These are phyloP conservation scores for Diaporthe destruens DNA, from an alignment of 2,329 filamentous ascomycete species.

Conservation along the genomic window DNA sequence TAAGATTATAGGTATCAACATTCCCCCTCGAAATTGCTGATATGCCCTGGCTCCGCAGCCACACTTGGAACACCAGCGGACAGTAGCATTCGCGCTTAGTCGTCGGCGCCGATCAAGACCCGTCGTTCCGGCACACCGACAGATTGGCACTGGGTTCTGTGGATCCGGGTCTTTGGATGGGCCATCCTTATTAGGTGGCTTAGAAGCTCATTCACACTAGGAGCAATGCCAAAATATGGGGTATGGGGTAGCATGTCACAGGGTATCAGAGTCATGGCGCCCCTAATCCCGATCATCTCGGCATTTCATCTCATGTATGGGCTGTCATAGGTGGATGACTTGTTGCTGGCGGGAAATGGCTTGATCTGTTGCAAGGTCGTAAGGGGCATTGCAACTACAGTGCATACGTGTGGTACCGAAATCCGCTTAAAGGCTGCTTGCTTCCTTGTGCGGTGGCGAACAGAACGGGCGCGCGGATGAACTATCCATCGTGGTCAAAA, in stretches of 20 bases:
- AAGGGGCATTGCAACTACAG: not conserved
- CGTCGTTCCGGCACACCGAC: slow-evolving; percentile 11
- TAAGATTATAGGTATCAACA: too few species aligned
- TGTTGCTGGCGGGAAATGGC: not conserved
- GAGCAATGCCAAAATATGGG: not conserved
- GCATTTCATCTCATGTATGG: slow-evolving; percentile 10
- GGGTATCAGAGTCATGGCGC: not conserved
- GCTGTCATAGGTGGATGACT: slow-evolving; percentile 13
- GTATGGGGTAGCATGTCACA: not conserved
- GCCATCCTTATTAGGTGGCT: not conserved
- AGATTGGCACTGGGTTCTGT: not conserved
- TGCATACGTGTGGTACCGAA: not conserved
- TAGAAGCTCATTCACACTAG: not conserved
- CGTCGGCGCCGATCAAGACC: slow-evolving; percentile 9
- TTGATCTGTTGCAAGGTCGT: not conserved
- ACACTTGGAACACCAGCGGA: too few species aligned
- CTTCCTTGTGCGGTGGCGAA: not conserved
- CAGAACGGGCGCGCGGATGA: not conserved
- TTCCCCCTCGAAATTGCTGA: too few species aligned
- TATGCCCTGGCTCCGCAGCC: too few species aligned
- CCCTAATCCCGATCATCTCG: slow-evolving; percentile 1
- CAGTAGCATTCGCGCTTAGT: slow-evolving; percentile 14
- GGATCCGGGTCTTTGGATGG: slow-evolving; percentile 10
- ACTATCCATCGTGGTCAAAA: not conserved
- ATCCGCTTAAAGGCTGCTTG: slow-evolving; percentile 11